Evolutionary conservation across 2,329 filamentous ascomycete species (phyloP).

Genomic region (Aspergillus unguis): DNA sequence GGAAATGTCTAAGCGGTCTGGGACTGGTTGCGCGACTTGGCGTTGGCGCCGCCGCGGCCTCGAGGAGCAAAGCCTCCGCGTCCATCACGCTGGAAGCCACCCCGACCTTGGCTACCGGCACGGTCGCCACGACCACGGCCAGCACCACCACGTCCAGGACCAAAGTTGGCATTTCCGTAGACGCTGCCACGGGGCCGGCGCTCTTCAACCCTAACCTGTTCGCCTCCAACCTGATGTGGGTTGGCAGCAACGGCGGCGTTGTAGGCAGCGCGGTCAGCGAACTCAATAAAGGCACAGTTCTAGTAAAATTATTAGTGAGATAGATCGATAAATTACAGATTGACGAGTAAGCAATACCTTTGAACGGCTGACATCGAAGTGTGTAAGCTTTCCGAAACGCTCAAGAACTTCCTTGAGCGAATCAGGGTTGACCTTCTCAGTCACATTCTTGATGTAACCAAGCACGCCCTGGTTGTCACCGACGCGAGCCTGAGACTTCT

Average conservation of each 20-base stretch:
- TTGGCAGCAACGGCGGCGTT: slow-evolving; percentile 78
- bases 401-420: slow-evolving; percentile 68
- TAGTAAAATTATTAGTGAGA: slow-evolving; percentile 36
- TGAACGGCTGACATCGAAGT: slow-evolving; percentile 62
- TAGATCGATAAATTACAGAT: background rate
- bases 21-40: slow-evolving; percentile 46
- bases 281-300: slow-evolving; percentile 98
- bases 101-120: slow-evolving; percentile 59
- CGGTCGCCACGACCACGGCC: slow-evolving; percentile 68
- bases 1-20: slow-evolving; percentile 39
- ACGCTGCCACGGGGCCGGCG: slow-evolving; percentile 72
- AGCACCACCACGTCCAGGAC: slow-evolving; percentile 59
- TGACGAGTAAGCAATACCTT: slow-evolving; percentile 62
- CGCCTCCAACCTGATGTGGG: slow-evolving; percentile 77
- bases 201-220: slow-evolving; percentile 83
- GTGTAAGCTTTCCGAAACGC: slow-evolving; percentile 63
- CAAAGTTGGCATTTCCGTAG: slow-evolving; percentile 64
- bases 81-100: slow-evolving; percentile 66
- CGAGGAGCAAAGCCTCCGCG: slow-evolving; percentile 65
- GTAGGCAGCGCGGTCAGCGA: slow-evolving; percentile 75
- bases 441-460: slow-evolving; percentile 95
- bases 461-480: slow-evolving; percentile 71
- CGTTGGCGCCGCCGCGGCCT: slow-evolving; percentile 57
- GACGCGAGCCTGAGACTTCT: slow-evolving; percentile 74
- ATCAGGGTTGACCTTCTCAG: slow-evolving; percentile 75